Conservation (phyloP, 176 grass and related monocot genomes). For the Bromus sterilis region DNA sequence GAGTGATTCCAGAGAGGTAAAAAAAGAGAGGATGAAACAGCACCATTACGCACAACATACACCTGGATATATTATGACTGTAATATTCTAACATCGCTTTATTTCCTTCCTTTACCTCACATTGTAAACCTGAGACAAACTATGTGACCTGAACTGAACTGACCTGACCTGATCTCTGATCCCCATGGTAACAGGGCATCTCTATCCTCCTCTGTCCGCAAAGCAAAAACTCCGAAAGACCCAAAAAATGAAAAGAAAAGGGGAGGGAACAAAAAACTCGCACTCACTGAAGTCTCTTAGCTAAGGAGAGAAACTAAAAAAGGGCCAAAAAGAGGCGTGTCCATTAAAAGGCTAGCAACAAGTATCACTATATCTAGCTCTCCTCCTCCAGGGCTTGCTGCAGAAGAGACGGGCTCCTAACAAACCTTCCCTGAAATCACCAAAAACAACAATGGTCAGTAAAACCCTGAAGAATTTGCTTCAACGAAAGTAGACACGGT, state of each 20-base stretch:
- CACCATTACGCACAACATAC: neutral
- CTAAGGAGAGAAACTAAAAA: conserved; percentile 25
- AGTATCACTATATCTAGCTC: conserved; percentile 49
- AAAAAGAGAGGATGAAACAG: neutral
- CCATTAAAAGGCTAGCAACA: conserved; percentile 32
- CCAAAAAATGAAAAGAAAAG: neutral
- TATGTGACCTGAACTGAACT: conserved; percentile 20
- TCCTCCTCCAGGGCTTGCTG: conserved; percentile 82
- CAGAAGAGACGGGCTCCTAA: conserved; percentile 91
- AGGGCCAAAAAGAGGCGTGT: conserved; percentile 24
- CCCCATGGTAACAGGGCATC: conserved; percentile 16
- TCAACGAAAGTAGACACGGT: neutral
- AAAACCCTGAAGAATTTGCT: neutral
- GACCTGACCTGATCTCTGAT: neutral
- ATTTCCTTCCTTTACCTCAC: conserved; percentile 57
- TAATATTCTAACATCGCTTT: conserved; percentile 41
- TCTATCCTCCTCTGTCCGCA: conserved; percentile 37
- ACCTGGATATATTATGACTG: conserved; percentile 14
- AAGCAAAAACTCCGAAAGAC: conserved; percentile 39
- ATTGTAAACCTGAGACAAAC: conserved; percentile 47
- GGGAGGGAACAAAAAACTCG: neutral
- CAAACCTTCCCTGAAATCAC: conserved; percentile 84
- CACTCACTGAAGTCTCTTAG: conserved; percentile 38
- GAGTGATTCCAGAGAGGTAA: neutral
- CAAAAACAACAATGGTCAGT: conserved; percentile 12